Percentiles rank a stretch among this genome's conserved stretches.
These are phyloP conservation scores for Phytophthora crassamura DNA, from an alignment of 352 stramenopile species.

Conservation along the genomic window DNA sequence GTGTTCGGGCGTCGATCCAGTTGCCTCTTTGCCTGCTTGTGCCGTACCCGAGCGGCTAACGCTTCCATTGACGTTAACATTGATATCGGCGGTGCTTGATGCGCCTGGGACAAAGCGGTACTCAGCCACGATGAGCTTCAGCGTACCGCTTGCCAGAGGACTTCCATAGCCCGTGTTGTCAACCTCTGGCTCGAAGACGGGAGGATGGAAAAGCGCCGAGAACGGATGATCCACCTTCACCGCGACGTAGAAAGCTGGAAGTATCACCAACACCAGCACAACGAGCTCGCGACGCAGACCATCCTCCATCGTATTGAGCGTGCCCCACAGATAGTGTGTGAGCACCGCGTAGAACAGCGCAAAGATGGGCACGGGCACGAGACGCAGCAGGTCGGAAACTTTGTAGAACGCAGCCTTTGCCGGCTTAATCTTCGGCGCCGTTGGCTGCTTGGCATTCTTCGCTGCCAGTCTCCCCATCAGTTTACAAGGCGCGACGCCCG, in stretches of 20 bases:
- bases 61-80: conserved; percentile 39
- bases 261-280: conserved; percentile 62
- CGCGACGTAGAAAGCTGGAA: conserved; percentile 71
- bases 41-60: conserved; percentile 11
- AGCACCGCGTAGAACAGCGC: conserved; percentile 76
- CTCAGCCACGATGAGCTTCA: conserved; percentile 82
- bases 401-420: conserved; percentile 45
- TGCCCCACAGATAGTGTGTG: conserved; percentile 65
- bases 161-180: conserved; percentile 28
- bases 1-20: conserved; percentile 6
- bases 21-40: conserved; percentile 13
- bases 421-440: conserved; percentile 18
- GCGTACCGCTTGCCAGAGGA: conserved; percentile 37
- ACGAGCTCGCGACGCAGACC: conserved; percentile 59
- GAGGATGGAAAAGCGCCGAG: conserved; percentile 63
- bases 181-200: conserved; percentile 30
- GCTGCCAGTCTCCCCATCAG: conserved; percentile 49
- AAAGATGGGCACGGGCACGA: conserved; percentile 70
- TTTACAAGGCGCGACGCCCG: conserved; percentile 51
- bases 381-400: conserved; percentile 47
- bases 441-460: conserved; percentile 31
- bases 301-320: conserved; percentile 47
- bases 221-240: conserved; percentile 82
- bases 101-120: conserved; percentile 60
- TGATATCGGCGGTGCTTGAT: conserved; percentile 16